Conservation (phyloP, 2,329 filamentous ascomycete species). For the Pseudocercospora eumusae region DNA sequence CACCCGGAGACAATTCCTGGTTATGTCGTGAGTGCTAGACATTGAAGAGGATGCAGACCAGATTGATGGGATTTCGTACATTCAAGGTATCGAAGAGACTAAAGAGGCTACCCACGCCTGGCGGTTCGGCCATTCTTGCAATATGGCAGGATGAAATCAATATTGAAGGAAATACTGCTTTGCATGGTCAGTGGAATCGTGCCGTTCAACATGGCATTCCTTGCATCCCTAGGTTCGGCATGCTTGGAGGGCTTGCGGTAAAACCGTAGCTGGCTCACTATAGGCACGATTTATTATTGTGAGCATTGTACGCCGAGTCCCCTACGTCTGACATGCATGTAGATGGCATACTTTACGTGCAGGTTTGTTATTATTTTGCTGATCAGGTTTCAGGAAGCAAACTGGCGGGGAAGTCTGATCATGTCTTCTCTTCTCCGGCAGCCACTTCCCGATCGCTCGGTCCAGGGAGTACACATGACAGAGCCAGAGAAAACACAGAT, state of each 20-base stretch:
- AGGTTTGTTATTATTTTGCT: not conserved
- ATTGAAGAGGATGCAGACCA: not conserved
- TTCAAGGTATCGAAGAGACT: constrained; percentile 4
- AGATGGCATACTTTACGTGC: not conserved
- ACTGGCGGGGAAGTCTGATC: not conserved
- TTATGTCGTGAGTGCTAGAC: too few relatives aligned
- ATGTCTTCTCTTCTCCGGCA: not conserved
- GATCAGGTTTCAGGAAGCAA: not conserved
- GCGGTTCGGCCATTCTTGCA: constrained; percentile 4
- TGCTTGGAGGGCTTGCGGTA: not conserved
- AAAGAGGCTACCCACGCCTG: not conserved
- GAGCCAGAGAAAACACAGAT: too few relatives aligned
- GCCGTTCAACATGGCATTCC: not conserved
- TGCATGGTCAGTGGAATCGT: not conserved
- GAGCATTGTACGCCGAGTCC: not conserved
- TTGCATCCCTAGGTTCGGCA: not conserved
- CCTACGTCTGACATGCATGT: not conserved
- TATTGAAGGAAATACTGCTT: not conserved
- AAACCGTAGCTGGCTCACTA: not conserved
- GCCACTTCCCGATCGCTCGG: not conserved
- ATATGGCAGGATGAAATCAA: not conserved
- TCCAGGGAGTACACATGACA: not conserved
- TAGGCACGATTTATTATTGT: not conserved
- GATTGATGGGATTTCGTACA: constrained; percentile 5
- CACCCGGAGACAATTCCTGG: too few relatives aligned